phyloP scores from a whole-genome alignment of 2,329 filamentous ascomycete genomes.

The Trichoderma sp. region DNA sequence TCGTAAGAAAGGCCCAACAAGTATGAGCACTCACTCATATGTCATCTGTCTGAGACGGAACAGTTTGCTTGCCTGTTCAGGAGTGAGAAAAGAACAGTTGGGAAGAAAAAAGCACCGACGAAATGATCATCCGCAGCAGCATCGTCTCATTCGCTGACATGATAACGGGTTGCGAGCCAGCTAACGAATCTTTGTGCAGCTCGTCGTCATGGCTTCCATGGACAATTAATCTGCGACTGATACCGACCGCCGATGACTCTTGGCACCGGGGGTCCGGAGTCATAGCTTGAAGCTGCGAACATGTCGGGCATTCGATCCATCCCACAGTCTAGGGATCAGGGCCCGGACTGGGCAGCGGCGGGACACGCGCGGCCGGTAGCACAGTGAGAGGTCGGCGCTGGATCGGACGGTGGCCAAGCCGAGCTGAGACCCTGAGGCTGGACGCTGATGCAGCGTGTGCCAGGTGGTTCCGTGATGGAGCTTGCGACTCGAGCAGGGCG shows the following conservation, averaged over 20 bases:
- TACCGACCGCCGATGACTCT: constrained; percentile 4
- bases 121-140: not conserved
- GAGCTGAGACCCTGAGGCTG: constrained; percentile 7
- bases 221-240: not conserved
- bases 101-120: not conserved
- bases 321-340: constrained; percentile 18
- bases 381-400: constrained; percentile 21
- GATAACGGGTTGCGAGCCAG: not conserved
- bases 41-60: not conserved
- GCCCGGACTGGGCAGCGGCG: constrained; percentile 19
- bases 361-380: constrained; percentile 16
- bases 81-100: not conserved
- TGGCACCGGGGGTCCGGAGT: not conserved
- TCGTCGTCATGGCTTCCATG: not conserved
- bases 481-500: constrained; percentile 2
- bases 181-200: not conserved
- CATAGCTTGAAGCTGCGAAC: not conserved
- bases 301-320: not conserved
- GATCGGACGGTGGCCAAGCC: constrained; percentile 13
- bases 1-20: not conserved
- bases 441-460: constrained; percentile 1
- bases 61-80: not conserved
- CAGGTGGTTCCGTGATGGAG: not conserved
- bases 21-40: no score
- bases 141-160: not conserved